phyloP scores from a whole-genome alignment of 2,329 filamentous ascomycete genomes.

The Penicillium sp. region DNA sequence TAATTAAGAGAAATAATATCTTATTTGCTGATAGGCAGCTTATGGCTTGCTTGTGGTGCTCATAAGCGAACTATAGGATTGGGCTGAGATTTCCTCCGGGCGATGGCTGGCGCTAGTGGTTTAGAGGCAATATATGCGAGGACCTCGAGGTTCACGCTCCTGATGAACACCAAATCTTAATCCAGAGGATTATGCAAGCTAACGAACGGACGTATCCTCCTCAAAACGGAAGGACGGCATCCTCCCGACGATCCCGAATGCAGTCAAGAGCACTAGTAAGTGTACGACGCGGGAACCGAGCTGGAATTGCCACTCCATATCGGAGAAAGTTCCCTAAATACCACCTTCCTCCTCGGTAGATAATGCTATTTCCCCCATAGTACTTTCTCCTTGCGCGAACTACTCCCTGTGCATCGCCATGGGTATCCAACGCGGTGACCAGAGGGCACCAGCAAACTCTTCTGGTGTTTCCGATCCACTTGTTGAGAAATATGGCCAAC shows the following conservation, averaged over 20 bases:
- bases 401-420: conserved; percentile 6
- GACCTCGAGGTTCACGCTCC: background rate
- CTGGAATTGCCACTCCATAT: background rate
- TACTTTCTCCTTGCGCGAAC: background rate
- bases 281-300: background rate
- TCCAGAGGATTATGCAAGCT: background rate
- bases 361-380: too few species aligned
- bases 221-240: conserved; percentile 10
- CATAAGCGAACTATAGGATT: background rate
- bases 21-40: background rate
- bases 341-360: background rate
- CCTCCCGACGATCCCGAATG: conserved; percentile 18
- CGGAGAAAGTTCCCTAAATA: conserved; percentile 3
- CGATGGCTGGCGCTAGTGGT: background rate
- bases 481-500: conserved; percentile 41
- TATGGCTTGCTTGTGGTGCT: background rate
- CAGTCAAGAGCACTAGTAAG: conserved; percentile 9
- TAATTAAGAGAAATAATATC: background rate
- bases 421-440: conserved; percentile 24
- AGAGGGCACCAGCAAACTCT: conserved; percentile 7
- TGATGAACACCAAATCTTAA: background rate
- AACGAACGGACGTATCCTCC: background rate
- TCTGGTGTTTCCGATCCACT: conserved; percentile 18
- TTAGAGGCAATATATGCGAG: background rate
- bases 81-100: background rate